Evolutionary conservation across 192 early-diverging fungal genomes (phyloP).

Genomic region (Backusella psychrophila): DNA sequence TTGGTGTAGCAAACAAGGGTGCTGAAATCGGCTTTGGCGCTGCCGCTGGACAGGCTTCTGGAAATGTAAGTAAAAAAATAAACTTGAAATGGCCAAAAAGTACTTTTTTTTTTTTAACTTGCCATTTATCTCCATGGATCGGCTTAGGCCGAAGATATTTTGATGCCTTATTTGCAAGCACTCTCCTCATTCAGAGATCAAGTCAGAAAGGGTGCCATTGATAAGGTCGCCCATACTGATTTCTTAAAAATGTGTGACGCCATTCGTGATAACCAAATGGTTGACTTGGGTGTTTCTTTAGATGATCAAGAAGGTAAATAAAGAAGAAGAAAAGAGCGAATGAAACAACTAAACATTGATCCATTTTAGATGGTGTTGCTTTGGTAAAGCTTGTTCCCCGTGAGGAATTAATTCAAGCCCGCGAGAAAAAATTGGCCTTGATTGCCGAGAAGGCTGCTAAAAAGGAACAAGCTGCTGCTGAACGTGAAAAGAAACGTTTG

Average conservation of each 20-base stretch:
- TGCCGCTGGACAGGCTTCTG: constrained; percentile 33
- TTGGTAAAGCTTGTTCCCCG: constrained; percentile 89
- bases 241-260: constrained; percentile 81
- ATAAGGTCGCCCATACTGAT: constrained; percentile 43
- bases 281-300: constrained; percentile 84
- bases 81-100: not conserved
- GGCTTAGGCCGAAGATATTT: constrained; percentile 51
- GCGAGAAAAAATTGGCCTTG: constrained; percentile 64
- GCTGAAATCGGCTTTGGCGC: constrained; percentile 68
- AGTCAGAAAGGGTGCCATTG: constrained; percentile 73
- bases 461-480: constrained; percentile 60
- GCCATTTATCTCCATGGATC: not conserved
- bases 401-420: constrained; percentile 61
- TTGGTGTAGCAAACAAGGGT: constrained; percentile 76
- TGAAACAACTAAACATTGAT: not conserved
- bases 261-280: constrained; percentile 85
- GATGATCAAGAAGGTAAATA: constrained; percentile 82
- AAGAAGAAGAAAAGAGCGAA: not conserved
- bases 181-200: constrained; percentile 89
- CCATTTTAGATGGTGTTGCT: constrained; percentile 71
- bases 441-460: constrained; percentile 59
- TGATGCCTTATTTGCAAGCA: constrained; percentile 77
- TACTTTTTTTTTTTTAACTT: not conserved
- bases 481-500: constrained; percentile 61
- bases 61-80: constrained; percentile 35